Evolutionary conservation across 139 green algal genomes (phyloP), one percentile per base, ranked within the genome.

Genomic region (Deuterostichococcus epilithicus): DNA sequence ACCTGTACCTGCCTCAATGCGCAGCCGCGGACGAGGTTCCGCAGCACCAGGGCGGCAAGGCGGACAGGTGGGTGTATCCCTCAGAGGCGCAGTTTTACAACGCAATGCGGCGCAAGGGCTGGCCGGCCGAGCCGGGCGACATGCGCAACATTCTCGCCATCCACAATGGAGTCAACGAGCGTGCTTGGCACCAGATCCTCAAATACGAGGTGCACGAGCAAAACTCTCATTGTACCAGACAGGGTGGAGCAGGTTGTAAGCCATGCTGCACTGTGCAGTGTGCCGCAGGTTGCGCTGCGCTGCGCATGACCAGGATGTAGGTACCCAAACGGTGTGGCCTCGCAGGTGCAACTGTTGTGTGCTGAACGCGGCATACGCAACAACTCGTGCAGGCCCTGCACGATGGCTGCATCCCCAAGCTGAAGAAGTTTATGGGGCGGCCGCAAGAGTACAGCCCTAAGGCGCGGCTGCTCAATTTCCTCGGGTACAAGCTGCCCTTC

Each of bases 131-230:
- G 5, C 82, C 86, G 33, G 71, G 88, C 0, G 93, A 97, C 86
- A 97, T 97, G 93, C 52, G 69, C 0, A 88, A 81, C 2, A 94
- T 98, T 66, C 92, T 98, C 52, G 81, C 83, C 67, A 98, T 98
- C 37, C 94, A 98, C 87, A 98, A 98, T 81, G 84, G 85, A 0
- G 94, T 98, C 45, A 98, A 98, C 79, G 94, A 98, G 86, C 85
- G 90, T 6, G 94, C 90, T 0, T 98, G 94, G 94, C 76, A 63
- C 28, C 52, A 63, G 52, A 63, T 63, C 52, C 52, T 63, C 13
- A 63, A 63, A 63, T 63, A 63, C 20, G 52, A 63, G 52, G 52
- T 63, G 52, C 42, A n/a, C n/a, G n/a, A n/a, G n/a, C n/a, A n/a
- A n/a, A n/a, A n/a, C n/a, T n/a, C 8, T 13, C 42, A 52, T 52